A percentile compares a stretch with the other conserved stretches of the same genome.
Evolutionary conservation across 805 yeast species (phyloP).

Genomic region (Ogataea ganodermae): DNA sequence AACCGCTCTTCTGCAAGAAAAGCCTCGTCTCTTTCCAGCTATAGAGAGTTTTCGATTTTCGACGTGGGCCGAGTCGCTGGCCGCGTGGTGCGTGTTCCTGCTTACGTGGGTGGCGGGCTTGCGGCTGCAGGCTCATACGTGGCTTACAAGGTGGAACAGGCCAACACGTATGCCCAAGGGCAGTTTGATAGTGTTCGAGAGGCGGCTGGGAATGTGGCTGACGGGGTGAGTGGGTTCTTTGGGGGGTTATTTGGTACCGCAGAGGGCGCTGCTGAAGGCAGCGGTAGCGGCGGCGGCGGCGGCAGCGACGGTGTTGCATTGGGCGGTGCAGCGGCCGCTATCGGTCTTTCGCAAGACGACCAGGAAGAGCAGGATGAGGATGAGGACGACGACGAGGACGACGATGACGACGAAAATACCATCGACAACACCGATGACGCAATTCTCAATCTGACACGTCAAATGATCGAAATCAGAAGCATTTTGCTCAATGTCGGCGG

Average conservation of each 20-base stretch:
- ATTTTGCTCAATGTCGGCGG: conserved; percentile 74
- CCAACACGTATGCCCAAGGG: conserved; percentile 68
- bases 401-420: conserved; percentile 37
- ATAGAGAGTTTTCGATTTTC: conserved; percentile 35
- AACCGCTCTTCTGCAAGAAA: conserved; percentile 8
- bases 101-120: conserved; percentile 82
- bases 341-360: conserved; percentile 38
- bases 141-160: conserved; percentile 89
- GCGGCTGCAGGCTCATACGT: conserved; percentile 96
- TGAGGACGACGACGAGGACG: conserved; percentile 43
- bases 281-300: conserved; percentile 34
- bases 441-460: conserved; percentile 86
- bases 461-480: conserved; percentile 94
- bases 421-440: conserved; percentile 63
- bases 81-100: conserved; percentile 65
- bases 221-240: conserved; percentile 41
- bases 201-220: conserved; percentile 53
- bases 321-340: conserved; percentile 57
- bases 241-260: conserved; percentile 30
- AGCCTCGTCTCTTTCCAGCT: conserved; percentile 4
- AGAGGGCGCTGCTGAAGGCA: conserved; percentile 19
- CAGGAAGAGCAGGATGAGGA: conserved; percentile 26
- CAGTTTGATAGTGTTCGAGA: conserved; percentile 64
- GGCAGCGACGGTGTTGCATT: conserved; percentile 42
- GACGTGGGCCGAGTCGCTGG: conserved; percentile 56